Evolutionary conservation across 768 basidiomycete genomes (phyloP).

Genomic region (Tremella mesenterica): DNA sequence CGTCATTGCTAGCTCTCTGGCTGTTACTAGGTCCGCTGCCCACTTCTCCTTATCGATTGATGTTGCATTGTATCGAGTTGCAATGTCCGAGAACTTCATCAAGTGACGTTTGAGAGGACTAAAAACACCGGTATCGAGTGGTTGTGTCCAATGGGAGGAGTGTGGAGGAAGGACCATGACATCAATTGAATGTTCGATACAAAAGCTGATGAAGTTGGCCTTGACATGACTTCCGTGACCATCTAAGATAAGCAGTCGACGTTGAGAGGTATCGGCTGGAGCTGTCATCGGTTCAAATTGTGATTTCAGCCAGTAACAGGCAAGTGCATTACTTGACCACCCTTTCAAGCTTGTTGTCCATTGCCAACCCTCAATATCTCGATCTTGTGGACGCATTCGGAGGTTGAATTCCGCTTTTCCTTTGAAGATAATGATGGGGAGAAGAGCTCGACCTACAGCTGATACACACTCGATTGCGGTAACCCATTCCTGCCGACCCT

Average conservation of each 20-base stretch:
- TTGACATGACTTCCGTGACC: constrained; percentile 5
- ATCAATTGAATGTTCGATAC: constrained; percentile 1
- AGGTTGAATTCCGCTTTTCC: background rate
- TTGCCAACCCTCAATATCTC: background rate
- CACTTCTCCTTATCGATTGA: background rate
- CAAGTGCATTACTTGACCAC: constrained; percentile 1
- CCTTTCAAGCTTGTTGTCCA: background rate
- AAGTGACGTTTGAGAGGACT: constrained; percentile 1
- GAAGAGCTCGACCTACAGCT: background rate
- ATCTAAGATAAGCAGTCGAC: constrained; percentile 4
- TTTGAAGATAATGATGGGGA: background rate
- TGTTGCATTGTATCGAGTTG: background rate
- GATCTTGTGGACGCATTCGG: background rate
- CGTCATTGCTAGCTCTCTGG: background rate
- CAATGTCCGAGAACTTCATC: background rate
- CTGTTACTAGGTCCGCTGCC: background rate
- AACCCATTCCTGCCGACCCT: background rate
- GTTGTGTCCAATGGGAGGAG: constrained; percentile 10
- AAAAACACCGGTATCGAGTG: constrained; percentile 4
- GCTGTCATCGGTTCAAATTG: background rate
- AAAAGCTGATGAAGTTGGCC: constrained; percentile 1
- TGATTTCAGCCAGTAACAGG: background rate
- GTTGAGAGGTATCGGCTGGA: background rate
- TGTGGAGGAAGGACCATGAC: constrained; percentile 1
- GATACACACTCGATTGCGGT: background rate